Base-by-base conservation (phyloP, 176 grass and related monocot genomes). In the Phoenix roebelenii region DNA sequence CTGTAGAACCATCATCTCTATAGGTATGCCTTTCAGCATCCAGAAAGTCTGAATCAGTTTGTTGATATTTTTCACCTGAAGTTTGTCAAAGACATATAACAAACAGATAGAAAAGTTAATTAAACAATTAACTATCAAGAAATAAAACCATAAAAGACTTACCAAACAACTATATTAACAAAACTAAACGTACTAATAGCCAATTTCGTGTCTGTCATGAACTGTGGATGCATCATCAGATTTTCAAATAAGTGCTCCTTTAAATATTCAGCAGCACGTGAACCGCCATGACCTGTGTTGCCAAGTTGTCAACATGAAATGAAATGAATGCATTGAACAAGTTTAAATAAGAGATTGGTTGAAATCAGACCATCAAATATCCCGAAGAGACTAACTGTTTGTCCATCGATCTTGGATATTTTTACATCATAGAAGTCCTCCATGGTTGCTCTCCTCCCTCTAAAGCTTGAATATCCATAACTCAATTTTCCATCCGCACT, bases 401-500 rank as follows among this genome's bases (percentile, higher is more conserved):
- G 75, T 6, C 79, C 87, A 55, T 88, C 59, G 15, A 97, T 85
- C 74, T 83, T 83, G 64, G 78, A 79, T 72, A 84, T 66, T 70
- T 92, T 85, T 55, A 88, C 73, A 72, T 97, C 93, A 76, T 78
- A 97, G 59, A 82, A 97, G 78, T 97, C 87, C 57, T 97, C 87
- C 93, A 92, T 97, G 49, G 74, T 91, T 61, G 84, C 66, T 69
- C 87, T 81, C 60, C 72, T 82, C 76, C 87, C 93, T 79, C 72
- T 83, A 79, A 91, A 98, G 72, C 93, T 98, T 19, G 85, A 81
- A 74, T 88, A 91, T 52, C 93, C 93, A 55, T 77, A 97, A 70
- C 79, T 91, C 59, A 97, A 75, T 74, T 69, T 88, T 52, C 81
- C 81, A 72, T 85, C 84, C 80, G 83, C 87, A 60, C 93, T 97